Conservation (phyloP, 1,139 yeast species). For the Magnusiomyces magnusii region DNA sequence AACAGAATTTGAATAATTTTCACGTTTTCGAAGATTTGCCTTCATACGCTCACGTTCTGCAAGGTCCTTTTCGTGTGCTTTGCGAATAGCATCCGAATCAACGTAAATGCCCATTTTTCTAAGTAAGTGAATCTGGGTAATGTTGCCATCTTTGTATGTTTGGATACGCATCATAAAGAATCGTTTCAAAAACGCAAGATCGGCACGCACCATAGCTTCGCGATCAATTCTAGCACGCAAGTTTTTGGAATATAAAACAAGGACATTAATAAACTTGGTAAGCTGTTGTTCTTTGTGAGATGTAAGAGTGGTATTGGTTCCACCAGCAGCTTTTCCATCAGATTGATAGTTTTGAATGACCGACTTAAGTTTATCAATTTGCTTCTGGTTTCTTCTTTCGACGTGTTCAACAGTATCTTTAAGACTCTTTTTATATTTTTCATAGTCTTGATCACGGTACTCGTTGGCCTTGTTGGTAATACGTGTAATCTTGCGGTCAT, state of each 20-base stretch:
- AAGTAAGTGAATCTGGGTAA: slow-evolving; percentile 40
- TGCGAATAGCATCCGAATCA: slow-evolving; percentile 24
- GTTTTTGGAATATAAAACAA: slow-evolving; percentile 21
- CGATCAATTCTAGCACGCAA: slow-evolving; percentile 24
- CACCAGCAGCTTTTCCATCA: slow-evolving; percentile 18
- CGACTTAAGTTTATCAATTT: not conserved
- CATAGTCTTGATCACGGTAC: slow-evolving; percentile 10
- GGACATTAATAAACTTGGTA: slow-evolving; percentile 12
- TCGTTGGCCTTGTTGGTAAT: slow-evolving; percentile 17
- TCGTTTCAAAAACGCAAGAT: slow-evolving; percentile 46
- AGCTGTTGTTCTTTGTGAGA: not conserved
- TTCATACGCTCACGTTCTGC: slow-evolving; percentile 21
- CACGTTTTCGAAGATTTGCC: slow-evolving; percentile 10
- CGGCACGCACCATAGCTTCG: slow-evolving; percentile 36
- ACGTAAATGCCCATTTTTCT: slow-evolving; percentile 47
- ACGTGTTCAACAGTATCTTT: slow-evolving; percentile 20
- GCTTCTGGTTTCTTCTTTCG: slow-evolving; percentile 3
- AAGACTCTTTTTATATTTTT: slow-evolving; percentile 18
- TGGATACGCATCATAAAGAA: slow-evolving; percentile 44
- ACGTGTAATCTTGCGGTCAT: slow-evolving; percentile 11
- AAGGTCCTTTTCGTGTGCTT: not conserved
- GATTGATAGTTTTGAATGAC: slow-evolving; percentile 24
- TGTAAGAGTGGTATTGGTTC: slow-evolving; percentile 12
- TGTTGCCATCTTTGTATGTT: slow-evolving; percentile 38
- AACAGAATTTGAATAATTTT: not conserved